Evolutionary conservation across 306 rosid species (phyloP).

Genomic region (Inga laurina): DNA sequence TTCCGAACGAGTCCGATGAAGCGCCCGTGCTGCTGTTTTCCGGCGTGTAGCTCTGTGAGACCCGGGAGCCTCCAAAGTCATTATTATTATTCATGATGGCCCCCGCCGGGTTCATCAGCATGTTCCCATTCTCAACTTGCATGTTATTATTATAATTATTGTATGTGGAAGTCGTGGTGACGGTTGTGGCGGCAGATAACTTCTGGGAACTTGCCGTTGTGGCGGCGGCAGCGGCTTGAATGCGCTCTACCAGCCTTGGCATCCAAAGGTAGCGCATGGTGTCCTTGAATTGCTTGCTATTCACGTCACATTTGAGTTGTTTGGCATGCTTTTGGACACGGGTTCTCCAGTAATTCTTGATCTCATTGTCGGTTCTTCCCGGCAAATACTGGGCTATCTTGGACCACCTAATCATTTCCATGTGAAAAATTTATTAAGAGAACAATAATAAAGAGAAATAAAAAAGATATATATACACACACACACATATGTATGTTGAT

Average conservation of each 20-base stretch:
- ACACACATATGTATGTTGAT: neutral
- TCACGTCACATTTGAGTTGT: constrained; percentile 96
- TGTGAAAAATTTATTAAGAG: neutral
- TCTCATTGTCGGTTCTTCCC: constrained; percentile 91
- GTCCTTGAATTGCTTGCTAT: constrained; percentile 96
- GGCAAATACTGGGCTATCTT: constrained; percentile 93
- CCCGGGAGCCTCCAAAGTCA: constrained; percentile 26
- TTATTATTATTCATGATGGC: constrained; percentile 36
- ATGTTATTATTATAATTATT: constrained; percentile 11
- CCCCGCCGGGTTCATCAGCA: constrained; percentile 29
- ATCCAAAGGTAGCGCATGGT: constrained; percentile 96
- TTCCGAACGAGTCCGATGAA: constrained; percentile 77
- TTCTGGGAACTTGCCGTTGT: constrained; percentile 20
- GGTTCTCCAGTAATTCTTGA: constrained; percentile 95
- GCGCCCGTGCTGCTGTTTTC: constrained; percentile 68
- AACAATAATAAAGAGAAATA: neutral
- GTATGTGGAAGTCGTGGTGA: neutral
- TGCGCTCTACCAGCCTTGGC: constrained; percentile 91
- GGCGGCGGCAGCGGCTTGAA: constrained; percentile 66
- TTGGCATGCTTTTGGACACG: constrained; percentile 95
- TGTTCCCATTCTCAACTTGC: constrained; percentile 38
- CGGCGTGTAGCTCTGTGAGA: constrained; percentile 57
- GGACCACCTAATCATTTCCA: constrained; percentile 65
- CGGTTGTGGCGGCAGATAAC: constrained; percentile 11
- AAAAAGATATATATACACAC: neutral